Evolutionary conservation across 2,329 filamentous ascomycete species (phyloP).

Genomic region (Cordyceps tenuipes): DNA sequence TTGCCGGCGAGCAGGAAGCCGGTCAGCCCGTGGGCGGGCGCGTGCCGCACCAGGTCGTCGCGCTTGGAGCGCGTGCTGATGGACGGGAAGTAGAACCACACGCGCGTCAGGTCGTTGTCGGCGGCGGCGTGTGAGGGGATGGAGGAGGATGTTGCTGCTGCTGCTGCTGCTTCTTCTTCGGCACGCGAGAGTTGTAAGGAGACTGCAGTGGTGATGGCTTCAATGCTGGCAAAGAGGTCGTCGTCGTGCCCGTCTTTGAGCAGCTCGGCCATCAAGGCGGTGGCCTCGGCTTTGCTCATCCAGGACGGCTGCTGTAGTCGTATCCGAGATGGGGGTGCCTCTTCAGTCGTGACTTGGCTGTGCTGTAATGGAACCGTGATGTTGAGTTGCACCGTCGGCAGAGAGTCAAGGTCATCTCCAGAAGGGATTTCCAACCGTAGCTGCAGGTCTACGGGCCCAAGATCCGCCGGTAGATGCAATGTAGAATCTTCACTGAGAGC

Average conservation of each 20-base stretch:
- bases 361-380: conserved; percentile 26
- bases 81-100: conserved; percentile 57
- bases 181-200: conserved; percentile 20
- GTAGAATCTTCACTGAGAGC: not conserved
- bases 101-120: conserved; percentile 34
- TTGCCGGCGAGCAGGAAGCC: conserved; percentile 55
- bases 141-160: no score
- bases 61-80: conserved; percentile 51
- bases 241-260: conserved; percentile 22
- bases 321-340: conserved; percentile 33
- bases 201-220: conserved; percentile 33
- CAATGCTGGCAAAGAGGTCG: conserved; percentile 38
- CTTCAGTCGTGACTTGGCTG: conserved; percentile 15
- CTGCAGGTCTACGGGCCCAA: not conserved
- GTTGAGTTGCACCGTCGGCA: conserved; percentile 23
- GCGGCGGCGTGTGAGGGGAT: not conserved
- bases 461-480: no score
- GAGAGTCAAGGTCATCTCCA: conserved; percentile 7
- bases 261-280: conserved; percentile 29
- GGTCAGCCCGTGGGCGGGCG: conserved; percentile 43
- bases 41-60: conserved; percentile 46
- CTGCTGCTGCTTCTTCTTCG: not conserved
- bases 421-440: conserved; percentile 10
- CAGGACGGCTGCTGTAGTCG: conserved; percentile 41
- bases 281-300: conserved; percentile 41